These are phyloP conservation scores for Lachancea fermentati DNA, from an alignment of 805 yeast genomes.

Conservation along the genomic window DNA sequence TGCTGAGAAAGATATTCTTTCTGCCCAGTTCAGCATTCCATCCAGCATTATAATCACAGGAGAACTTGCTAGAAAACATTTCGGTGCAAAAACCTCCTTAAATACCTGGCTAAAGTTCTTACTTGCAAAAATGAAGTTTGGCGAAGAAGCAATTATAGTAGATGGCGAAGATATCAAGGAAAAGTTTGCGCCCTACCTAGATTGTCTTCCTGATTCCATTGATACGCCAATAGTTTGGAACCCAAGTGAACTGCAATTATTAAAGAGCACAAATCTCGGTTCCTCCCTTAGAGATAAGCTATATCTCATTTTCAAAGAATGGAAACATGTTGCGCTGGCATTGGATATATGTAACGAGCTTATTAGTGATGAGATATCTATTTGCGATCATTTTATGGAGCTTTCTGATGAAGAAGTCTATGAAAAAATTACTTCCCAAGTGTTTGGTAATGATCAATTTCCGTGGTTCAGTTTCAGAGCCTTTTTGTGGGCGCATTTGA, in stretches of 20 bases:
- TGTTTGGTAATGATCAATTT: background rate
- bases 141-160: slow-evolving; percentile 11
- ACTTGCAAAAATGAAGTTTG: slow-evolving; percentile 40
- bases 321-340: slow-evolving; percentile 34
- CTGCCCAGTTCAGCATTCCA: slow-evolving; percentile 30
- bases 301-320: slow-evolving; percentile 51
- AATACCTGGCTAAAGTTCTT: slow-evolving; percentile 37
- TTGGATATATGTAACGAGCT: background rate
- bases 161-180: slow-evolving; percentile 19
- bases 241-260: slow-evolving; percentile 41
- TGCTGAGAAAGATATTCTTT: slow-evolving; percentile 18
- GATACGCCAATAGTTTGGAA: slow-evolving; percentile 61
- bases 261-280: slow-evolving; percentile 64
- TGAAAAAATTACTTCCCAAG: slow-evolving; percentile 10
- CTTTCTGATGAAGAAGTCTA: slow-evolving; percentile 16
- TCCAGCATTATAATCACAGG: slow-evolving; percentile 26
- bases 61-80: slow-evolving; percentile 23
- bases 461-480: slow-evolving; percentile 63
- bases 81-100: slow-evolving; percentile 16
- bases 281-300: slow-evolving; percentile 48
- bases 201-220: slow-evolving; percentile 43
- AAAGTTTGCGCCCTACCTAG: slow-evolving; percentile 41
- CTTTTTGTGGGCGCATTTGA: slow-evolving; percentile 69
- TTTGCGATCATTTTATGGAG: slow-evolving; percentile 7
- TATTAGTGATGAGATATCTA: slow-evolving; percentile 15